Base-by-base conservation (phyloP, 2,329 filamentous ascomycete species). In the Coniochaeta ligniaria region DNA sequence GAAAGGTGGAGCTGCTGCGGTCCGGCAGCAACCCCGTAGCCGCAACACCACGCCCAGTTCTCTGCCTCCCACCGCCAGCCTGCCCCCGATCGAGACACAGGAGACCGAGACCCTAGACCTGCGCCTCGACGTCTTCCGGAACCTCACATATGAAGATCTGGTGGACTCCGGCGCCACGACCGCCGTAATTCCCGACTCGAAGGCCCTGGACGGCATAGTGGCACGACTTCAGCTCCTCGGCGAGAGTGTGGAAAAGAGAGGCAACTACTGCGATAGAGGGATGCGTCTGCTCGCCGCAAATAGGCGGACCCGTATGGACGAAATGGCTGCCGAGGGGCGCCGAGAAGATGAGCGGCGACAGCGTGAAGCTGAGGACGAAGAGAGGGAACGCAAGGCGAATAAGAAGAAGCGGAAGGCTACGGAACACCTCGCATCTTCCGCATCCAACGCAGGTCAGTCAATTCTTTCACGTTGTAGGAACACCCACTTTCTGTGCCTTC, bases 401-500 rank as follows among this genome's bases (percentile, higher is more conserved):
- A 82, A 89, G 65, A 92, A 91, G 80, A 92, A 91, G 78, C 87
- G 90, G 71, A 92, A 92, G 75, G 90, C 88, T 26, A 78, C 83
- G 8, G 85, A 87, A 61, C 79, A 73, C 59, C 75, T 83, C 35
- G 78, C 78, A 61, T 80, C 84, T 9, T 84, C 82, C 62, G 85
- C 90, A 63, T 72, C 61, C 50, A 73, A 66, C 59, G 68, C 64
- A 60, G 72, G 73, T 74, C 60, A 67, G 72, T 70, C 17, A 28
- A 45, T 7, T 59, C 59, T 52, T 28, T 26, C 47, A 52, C 22
- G 6, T 52, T 52, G 47, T 11, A 11, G 4, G n/a, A 5, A 6
- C 22, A 28, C n/a, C 35, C 35, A 36, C 8, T 36, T 24, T 12
- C 17, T 36, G 22, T 36, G 33, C 61, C 59, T 33, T 60, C 36